Conservation (phyloP, 2,329 filamentous ascomycete species). For the Talaromyces rugulosus region DNA sequence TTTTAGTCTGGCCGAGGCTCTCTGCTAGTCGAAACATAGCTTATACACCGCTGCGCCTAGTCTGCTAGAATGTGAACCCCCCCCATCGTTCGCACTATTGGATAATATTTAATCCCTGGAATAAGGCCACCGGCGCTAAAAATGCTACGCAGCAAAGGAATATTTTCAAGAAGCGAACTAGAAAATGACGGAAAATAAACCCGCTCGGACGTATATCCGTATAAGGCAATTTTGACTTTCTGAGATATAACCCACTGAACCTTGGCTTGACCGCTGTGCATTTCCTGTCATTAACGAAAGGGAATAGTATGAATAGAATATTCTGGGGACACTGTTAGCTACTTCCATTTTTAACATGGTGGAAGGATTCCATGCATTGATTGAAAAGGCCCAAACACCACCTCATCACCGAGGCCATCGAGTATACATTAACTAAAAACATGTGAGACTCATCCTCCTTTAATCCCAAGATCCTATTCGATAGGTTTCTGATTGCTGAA, state of each 20-base stretch:
- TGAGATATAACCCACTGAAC: not conserved
- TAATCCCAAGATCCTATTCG: not conserved
- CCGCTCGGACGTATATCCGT: not conserved
- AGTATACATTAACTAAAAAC: not conserved
- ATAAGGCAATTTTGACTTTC: not conserved
- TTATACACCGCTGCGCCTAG: not conserved
- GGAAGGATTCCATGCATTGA: not conserved
- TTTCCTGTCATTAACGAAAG: not conserved
- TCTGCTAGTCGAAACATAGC: not conserved
- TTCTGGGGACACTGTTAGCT: not conserved
- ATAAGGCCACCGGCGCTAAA: not conserved
- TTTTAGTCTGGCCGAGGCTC: not conserved
- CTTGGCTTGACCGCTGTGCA: not conserved
- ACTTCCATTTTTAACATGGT: not conserved
- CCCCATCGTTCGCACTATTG: not conserved
- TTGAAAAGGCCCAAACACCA: not conserved
- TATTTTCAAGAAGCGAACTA: not conserved
- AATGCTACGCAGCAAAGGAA: not conserved
- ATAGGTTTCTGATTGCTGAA: not conserved
- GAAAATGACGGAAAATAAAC: not conserved
- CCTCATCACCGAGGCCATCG: not conserved
- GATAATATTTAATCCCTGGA: not conserved
- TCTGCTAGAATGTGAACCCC: not conserved
- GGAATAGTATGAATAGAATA: not conserved
- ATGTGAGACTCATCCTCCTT: not conserved